Conservation (phyloP, 2,329 filamentous ascomycete species). For the Fusarium sp. region DNA sequence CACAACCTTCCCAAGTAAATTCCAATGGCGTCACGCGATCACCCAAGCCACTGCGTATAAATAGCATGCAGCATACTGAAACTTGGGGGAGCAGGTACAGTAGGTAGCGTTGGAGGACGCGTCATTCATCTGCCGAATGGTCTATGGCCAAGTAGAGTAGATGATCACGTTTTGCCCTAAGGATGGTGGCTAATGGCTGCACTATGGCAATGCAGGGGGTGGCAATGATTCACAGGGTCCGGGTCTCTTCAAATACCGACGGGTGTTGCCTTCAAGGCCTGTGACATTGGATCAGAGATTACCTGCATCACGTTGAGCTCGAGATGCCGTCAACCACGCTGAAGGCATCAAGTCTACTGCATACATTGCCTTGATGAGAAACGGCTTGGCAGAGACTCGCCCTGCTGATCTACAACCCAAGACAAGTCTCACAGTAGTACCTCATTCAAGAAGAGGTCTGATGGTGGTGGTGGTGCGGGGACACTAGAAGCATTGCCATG, state of each 20-base stretch:
- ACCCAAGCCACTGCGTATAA: conserved; percentile 17
- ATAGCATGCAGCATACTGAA: neutral
- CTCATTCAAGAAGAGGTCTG: neutral
- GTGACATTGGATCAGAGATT: neutral
- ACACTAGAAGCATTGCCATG: neutral
- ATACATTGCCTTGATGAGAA: no score
- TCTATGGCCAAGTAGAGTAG: neutral
- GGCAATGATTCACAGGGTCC: neutral
- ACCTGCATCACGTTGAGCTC: neutral
- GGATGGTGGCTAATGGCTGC: conserved; percentile 3
- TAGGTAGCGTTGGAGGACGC: conserved; percentile 7
- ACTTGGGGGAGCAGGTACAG: no score
- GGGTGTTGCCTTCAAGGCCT: neutral
- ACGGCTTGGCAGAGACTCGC: no score
- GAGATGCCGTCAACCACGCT: no score
- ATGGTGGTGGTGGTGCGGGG: no score
- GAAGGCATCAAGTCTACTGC: no score
- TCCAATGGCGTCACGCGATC: conserved; percentile 20
- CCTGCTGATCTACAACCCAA: no score
- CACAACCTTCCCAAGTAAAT: neutral
- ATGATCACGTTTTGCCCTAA: conserved; percentile 4
- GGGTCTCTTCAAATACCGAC: neutral
- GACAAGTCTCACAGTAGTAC: neutral
- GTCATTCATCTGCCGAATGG: conserved; percentile 17
- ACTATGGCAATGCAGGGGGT: neutral